Evolutionary conservation across 441 rosid genomes (phyloP), one percentile per base, ranked within the genome.

Genomic region (Pelargonium cotyledonis): DNA sequence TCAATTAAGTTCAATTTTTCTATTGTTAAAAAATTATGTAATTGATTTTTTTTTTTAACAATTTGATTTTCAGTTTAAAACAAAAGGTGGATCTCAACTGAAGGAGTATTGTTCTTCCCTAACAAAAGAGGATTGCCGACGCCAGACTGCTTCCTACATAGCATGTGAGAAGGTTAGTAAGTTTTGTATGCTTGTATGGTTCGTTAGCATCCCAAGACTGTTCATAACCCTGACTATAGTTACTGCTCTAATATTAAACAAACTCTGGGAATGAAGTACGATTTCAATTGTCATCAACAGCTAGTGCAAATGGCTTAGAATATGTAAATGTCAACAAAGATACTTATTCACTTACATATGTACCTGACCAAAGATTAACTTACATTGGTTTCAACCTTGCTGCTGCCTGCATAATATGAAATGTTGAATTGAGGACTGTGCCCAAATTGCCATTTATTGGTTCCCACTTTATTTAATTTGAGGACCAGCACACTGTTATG

Each of bases 61-160:
- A 23, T 76, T 58, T 71, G 68, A 57, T 57, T 57, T 78, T 65
- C 85, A 94, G 97, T 94, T 94, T 79, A 94, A 89, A 84, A 88
- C 95, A 70, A 91, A 91, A 91, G 99, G 97, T 64, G 99, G 97
- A 65, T 87, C 97, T 19, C 99, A 89, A 81, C 85, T 94, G 68
- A 94, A 88, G 88, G 93, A 89, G 79, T 91, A 89, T 73, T 91
- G 97, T 78, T 85, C 91, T 15, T 86, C 95, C 43, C 81, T 94
- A 51, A 94, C 99, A 16, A 91, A 94, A 81, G 97, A 91, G 82
- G 99, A 94, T 78, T 94, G 97, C 78, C 83, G 96, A 73, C 89
- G 85, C 60, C 96, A 91, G 77, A 82, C 83, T 65, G 91, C 91
- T 69, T 86, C 92, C 53, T 90, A 83, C 77, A 74, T 89, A 41